Evolutionary conservation across 2,329 filamentous ascomycete species (phyloP).

Genomic region (Didymella glomerata): DNA sequence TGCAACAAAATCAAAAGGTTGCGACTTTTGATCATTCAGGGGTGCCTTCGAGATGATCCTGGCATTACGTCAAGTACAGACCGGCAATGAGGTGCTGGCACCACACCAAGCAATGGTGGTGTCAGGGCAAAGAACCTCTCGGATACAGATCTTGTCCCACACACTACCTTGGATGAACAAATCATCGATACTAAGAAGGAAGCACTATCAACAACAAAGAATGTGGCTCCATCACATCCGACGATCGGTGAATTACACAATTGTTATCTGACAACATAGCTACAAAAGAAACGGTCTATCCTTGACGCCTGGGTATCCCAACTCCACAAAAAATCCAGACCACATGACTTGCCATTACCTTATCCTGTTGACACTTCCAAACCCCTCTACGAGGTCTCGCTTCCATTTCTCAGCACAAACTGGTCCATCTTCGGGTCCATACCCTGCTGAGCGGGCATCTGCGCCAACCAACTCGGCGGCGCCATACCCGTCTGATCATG

Average conservation of each 20-base stretch:
- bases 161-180: conserved; percentile 8
- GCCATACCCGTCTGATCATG: conserved; percentile 87
- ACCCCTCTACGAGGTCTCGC: conserved; percentile 19
- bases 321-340: not conserved
- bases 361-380: not conserved
- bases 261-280: not conserved
- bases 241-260: not conserved
- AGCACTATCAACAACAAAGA: too few species aligned
- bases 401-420: conserved; percentile 40
- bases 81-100: conserved; percentile 20
- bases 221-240: not conserved
- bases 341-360: not conserved
- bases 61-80: conserved; percentile 37
- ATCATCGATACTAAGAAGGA: too few species aligned
- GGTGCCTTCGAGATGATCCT: conserved; percentile 15
- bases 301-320: conserved; percentile 3
- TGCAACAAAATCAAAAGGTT: conserved; percentile 27
- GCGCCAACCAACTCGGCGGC: conserved; percentile 75
- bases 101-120: conserved; percentile 8
- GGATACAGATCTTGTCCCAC: conserved; percentile 23
- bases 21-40: conserved; percentile 31
- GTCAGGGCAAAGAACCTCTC: conserved; percentile 24
- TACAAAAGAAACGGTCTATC: not conserved
- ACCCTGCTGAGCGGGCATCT: conserved; percentile 56
- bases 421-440: conserved; percentile 32